Evolutionary conservation across 805 yeast genomes (phyloP).

Genomic region (Kazachstania taianensis): DNA sequence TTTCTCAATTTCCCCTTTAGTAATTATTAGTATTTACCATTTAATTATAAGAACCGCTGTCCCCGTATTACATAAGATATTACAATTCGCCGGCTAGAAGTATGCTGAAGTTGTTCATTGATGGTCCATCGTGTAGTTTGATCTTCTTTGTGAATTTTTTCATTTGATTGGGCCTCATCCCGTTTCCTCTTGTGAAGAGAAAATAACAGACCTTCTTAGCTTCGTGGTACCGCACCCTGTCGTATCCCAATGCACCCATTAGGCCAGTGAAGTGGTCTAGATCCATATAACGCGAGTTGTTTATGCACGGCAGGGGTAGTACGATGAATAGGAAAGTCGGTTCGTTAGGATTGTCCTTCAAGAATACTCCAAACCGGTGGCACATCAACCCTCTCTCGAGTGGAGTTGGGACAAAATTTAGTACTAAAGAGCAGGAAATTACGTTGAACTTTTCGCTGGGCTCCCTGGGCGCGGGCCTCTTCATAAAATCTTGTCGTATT

Average conservation of each 20-base stretch:
- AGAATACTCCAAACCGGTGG: constrained; percentile 43
- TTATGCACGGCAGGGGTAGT: constrained; percentile 77
- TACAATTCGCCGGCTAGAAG: background rate
- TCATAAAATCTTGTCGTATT: constrained; percentile 74
- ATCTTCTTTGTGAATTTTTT: constrained; percentile 29
- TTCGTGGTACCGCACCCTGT: constrained; percentile 36
- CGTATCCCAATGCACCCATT: constrained; percentile 53
- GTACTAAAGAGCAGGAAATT: constrained; percentile 75
- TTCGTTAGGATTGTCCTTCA: constrained; percentile 26
- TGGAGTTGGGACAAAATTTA: constrained; percentile 78
- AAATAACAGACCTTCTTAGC: constrained; percentile 69
- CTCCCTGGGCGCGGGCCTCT: constrained; percentile 46
- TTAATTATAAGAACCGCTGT: too few species aligned
- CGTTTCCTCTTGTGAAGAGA: constrained; percentile 33
- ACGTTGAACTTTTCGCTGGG: constrained; percentile 45
- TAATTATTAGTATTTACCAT: too few species aligned
- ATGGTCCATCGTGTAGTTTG: constrained; percentile 46
- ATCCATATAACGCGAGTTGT: constrained; percentile 72
- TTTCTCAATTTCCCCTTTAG: too few species aligned
- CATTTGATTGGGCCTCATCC: background rate
- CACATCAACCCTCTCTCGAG: constrained; percentile 71
- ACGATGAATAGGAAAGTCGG: constrained; percentile 53
- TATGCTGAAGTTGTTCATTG: constrained; percentile 64
- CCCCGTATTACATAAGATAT: too few species aligned
- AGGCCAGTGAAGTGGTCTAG: constrained; percentile 34